Base-by-base conservation (phyloP, 1,284 basidiomycete species). In the Peniophora sp. region DNA sequence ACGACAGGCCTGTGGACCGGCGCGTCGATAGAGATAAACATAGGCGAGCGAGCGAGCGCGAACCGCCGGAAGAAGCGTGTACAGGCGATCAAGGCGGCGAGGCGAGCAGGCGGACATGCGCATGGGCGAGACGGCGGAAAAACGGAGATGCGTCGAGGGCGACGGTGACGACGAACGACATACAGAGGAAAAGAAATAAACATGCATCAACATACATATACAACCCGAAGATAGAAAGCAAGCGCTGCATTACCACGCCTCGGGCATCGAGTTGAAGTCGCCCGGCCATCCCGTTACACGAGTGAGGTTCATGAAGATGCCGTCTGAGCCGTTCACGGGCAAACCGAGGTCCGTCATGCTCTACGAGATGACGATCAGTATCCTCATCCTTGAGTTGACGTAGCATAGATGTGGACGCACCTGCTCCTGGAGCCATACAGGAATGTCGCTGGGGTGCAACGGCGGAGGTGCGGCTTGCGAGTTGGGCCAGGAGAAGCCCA, bases 321-420 rank as follows among this genome's bases (percentile, higher is more conserved):
- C 90, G 59, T 95, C 92, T 3, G 86, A 88, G 44, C 91, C 92
- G 59, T 93, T 92, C 43, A 83, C 75, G n/a, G 92, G 92, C 47
- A 94, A 69, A 15, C 92, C 91, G 5, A 95, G 80, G 65, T 95
- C 92, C 18, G 85, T 83, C 55, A 93, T 69, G 62, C 81, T 92
- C 88, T 93, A 66, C 44, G 53, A 42, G 55, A 48, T 50, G 20
- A 50, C n/a, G n/a, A n/a, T 18, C 48, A 49, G 15, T 36, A 24
- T 24, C 44, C 14, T 11, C 17, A 18, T 42, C 18, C 42, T 11
- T n/a, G n/a, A n/a, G n/a, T n/a, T n/a, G n/a, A n/a, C 49, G 43
- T 34, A 18, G 27, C 41, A 34, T 17, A 36, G 18, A 52, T 41
- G 34, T 22, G 47, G 55, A 32, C 32, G 51, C 73, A 85, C 85